Conservation (phyloP, 1,284 basidiomycete genomes). For the Neonothopanus nambi region DNA sequence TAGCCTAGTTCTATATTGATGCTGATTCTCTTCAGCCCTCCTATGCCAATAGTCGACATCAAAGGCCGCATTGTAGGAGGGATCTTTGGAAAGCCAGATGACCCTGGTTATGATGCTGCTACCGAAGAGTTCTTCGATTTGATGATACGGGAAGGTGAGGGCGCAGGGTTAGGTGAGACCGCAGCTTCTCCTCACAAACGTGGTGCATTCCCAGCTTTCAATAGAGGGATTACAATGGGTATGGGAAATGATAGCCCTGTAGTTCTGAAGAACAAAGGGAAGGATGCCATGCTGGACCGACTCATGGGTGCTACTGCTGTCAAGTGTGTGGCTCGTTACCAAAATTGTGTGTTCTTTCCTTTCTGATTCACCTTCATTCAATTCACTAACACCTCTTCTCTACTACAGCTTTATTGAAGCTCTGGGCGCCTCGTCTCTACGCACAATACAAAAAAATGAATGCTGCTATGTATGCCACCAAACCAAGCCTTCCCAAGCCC, state of each 20-base stretch:
- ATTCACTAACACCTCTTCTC: not conserved
- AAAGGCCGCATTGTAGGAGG: conserved; percentile 1
- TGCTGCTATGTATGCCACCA: not conserved
- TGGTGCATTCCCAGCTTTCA: not conserved
- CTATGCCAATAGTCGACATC: not conserved
- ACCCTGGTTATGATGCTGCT: not conserved
- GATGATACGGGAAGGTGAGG: not conserved
- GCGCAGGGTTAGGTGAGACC: not conserved
- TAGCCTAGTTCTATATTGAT: not conserved
- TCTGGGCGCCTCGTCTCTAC: not conserved
- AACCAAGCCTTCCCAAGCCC: not conserved
- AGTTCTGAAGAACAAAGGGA: not conserved
- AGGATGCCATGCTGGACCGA: not conserved
- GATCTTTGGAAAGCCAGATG: conserved; percentile 1
- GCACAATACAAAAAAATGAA: not conserved
- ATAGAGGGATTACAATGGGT: not conserved
- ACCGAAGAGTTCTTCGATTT: not conserved
- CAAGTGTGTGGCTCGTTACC: not conserved
- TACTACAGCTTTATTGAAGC: not conserved
- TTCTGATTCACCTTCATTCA: not conserved
- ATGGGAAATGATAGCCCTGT: not conserved
- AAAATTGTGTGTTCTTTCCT: not conserved
- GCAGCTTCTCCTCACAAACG: not conserved
- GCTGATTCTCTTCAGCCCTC: not conserved
- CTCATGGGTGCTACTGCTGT: not conserved